Conservation (phyloP, 177 flowering plant species). For the Vitis hybrid region DNA sequence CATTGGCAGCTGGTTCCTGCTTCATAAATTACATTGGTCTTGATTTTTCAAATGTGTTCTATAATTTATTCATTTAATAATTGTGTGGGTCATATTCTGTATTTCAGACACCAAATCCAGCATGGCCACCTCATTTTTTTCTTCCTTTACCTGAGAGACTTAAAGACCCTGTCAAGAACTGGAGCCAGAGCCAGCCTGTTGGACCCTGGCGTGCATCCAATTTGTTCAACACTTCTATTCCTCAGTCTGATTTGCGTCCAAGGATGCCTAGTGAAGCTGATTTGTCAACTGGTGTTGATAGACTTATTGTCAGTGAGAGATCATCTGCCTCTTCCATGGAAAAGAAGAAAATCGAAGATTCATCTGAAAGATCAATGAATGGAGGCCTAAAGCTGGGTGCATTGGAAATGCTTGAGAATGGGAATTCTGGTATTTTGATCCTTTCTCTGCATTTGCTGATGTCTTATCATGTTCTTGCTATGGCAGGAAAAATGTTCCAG, state of each 20-base stretch:
- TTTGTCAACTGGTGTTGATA: conserved; percentile 29
- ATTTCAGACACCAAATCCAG: conserved; percentile 57
- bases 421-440: conserved; percentile 36
- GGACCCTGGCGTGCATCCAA: conserved; percentile 62
- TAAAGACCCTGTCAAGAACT: conserved; percentile 60
- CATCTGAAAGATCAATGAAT: conserved; percentile 41
- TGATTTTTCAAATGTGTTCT: background rate
- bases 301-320: conserved; percentile 32
- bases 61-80: no score
- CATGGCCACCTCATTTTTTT: conserved; percentile 56
- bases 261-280: conserved; percentile 50
- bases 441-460: conserved; percentile 16
- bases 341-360: conserved; percentile 45
- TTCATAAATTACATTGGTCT: background rate
- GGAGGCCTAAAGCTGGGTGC: conserved; percentile 39
- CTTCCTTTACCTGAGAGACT: conserved; percentile 51
- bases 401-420: conserved; percentile 40
- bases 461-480: conserved; percentile 16
- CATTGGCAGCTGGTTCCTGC: background rate
- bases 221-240: conserved; percentile 42
- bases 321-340: conserved; percentile 39
- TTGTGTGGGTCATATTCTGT: background rate
- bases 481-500: conserved; percentile 9
- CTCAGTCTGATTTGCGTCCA: conserved; percentile 46
- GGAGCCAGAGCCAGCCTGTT: conserved; percentile 60